Conservation (phyloP, 331 rosid species). For the Malus hybrid region DNA sequence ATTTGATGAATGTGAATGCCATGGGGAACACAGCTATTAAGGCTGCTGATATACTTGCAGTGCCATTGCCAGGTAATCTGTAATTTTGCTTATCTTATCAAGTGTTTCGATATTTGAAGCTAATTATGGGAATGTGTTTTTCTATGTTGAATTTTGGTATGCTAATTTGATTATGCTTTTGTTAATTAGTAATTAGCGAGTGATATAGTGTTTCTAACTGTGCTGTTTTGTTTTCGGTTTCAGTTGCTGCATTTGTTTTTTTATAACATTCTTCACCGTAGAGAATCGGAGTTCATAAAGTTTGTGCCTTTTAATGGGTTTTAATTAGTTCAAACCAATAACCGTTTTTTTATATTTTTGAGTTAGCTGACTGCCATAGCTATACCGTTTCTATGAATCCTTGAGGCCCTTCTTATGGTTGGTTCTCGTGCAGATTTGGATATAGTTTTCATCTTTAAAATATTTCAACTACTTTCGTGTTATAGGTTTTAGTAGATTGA, state of each 20-base stretch:
- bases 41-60: slow-evolving; percentile 75
- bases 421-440: not conserved
- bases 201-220: not conserved
- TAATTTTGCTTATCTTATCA: not conserved
- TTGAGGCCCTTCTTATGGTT: not conserved
- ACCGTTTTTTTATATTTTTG: not conserved
- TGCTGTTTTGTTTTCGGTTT: not conserved
- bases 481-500: not conserved
- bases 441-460: not conserved
- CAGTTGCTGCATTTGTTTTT: not conserved
- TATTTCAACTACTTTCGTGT: not conserved
- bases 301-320: not conserved
- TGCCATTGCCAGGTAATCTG: slow-evolving; percentile 74
- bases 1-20: slow-evolving; percentile 97
- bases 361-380: not conserved
- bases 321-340: not conserved
- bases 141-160: not conserved
- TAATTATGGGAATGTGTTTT: not conserved
- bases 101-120: not conserved
- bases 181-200: not conserved
- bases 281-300: not conserved
- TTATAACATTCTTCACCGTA: not conserved
- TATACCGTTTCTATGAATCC: not conserved
- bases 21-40: slow-evolving; percentile 65
- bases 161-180: not conserved